Evolutionary conservation across 441 rosid species (phyloP).

Genomic region (Aleurites moluccanus): DNA sequence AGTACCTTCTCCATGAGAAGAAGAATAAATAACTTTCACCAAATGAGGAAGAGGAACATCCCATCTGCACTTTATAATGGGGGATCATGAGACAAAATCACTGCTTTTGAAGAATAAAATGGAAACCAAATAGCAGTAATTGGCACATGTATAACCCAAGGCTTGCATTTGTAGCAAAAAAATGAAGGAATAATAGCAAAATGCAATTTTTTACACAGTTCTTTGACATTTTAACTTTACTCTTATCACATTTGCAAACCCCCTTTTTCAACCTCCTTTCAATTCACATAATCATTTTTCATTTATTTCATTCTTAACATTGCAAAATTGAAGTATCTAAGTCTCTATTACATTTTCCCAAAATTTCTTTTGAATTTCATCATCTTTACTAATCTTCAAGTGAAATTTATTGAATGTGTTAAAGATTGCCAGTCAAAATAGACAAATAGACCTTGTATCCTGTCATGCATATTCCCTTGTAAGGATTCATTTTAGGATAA

Average conservation of each 20-base stretch:
- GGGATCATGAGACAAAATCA: slow-evolving; percentile 27
- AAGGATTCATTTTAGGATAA: not conserved
- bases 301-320: slow-evolving; percentile 10
- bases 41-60: slow-evolving; percentile 81
- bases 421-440: not conserved
- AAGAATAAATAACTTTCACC: slow-evolving; percentile 52
- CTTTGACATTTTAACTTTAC: not conserved
- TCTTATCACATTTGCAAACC: not conserved
- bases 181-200: not conserved
- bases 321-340: not conserved
- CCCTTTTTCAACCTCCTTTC: not conserved
- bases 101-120: slow-evolving; percentile 1
- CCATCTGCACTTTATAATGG: slow-evolving; percentile 66
- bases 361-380: not conserved
- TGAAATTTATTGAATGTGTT: not conserved
- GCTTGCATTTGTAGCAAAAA: not conserved
- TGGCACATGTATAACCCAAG: not conserved
- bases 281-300: not conserved
- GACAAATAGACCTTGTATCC: not conserved
- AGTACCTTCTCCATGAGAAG: slow-evolving; percentile 50
- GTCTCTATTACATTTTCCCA: not conserved
- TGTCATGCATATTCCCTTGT: not conserved
- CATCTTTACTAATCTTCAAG: not conserved
- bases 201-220: not conserved
- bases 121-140: slow-evolving; percentile 17